Base-by-base conservation (phyloP, 2,329 filamentous ascomycete genomes). In the Fusarium albidum region DNA sequence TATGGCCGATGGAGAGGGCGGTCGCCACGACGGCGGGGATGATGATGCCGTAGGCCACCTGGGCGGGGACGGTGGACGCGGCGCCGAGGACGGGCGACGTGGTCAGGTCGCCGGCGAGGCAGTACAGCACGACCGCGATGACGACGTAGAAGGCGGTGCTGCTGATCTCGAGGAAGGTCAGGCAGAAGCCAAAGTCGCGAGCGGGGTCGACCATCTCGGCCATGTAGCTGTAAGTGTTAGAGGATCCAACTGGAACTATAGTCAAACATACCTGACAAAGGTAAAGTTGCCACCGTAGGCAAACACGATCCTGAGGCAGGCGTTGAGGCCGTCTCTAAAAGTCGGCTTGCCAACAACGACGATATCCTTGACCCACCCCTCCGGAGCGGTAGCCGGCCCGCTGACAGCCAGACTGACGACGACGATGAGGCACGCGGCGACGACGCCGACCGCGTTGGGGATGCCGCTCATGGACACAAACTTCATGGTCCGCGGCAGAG, bases 221-320 rank as follows among this genome's bases (percentile, higher is more conserved):
- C 61, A 69, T 68, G 5, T 68, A 68, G 1, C 50, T 52, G 3
- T 7, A 4, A 21, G 21, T 4, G 21, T 21, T 21, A 21, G 21
- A 5, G 21, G 7, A 21, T 21, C 7, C 7, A 7, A 21, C 21
- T 7, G 4, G 21, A 21, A n/a, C n/a, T 21, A 21, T 21, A 21
- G 5, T 5, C 21, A 21, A 4, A 21, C 21, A 4, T 21, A 21
- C 21, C 21, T 21, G 21, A 74, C 59, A 15, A 66, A 67, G 4
- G 63, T 65, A 1, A 61, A 64, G 21, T 68, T 67, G 3, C 64
- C 67, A 0, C 66, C 68, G 14, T 68, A 69, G 1, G 66, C 65
- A 13, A 64, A 69, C 0, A 63, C 53, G 3, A 69, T 56, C 5
- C 62, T 40, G 13, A 68, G 34, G 4, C 61, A 66, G 1, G 63